Evolutionary conservation across 2,329 filamentous ascomycete genomes (phyloP), one percentile per base, ranked within the genome.

Genomic region (Sporothrix brasiliensis): DNA sequence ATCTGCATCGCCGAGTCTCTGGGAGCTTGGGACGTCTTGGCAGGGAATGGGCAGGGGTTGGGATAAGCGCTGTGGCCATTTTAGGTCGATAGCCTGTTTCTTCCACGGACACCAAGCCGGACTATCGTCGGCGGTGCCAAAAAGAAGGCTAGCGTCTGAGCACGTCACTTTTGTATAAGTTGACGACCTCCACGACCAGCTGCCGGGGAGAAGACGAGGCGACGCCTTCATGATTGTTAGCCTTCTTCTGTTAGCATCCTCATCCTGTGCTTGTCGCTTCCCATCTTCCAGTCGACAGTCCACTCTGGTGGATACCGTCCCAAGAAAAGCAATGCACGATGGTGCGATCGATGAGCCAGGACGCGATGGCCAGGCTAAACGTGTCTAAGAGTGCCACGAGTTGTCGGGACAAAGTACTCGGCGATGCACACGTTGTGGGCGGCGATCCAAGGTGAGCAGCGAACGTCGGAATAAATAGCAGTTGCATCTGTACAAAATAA

Each of bases 91-190:
- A 9, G 34, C 9, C 34, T 7, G 34, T 34, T 34, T 49, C 6
- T 34, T 49, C 16, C 44, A 49, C 4, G 11, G 14, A 3, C 44
- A 19, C 44, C 44, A 49, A 49, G 2, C 1, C 4, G 13, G 5
- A 19, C 44, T 19, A 49, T 16, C 6, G 3, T 14, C 56, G 56
- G 56, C 56, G 56, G 41, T 60, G 34, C 54, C 19, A 39, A n/a
- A 39, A 39, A 11, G 7, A 30, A 34, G 21, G 53, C n/a, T 68
- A 68, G 67, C 67, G 67, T 21, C 24, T 24, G 16, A 68, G 53
- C 67, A 68, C 67, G 67, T 53, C 41, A 68, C 67, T 24, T 47
- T 58, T 58, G 41, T 47, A 56, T 56, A 68, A 68, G 52, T 68
- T 68, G 66, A 68, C 56, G 56, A 21, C 19, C 30, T n/a, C 16